A percentile compares a stretch with the other conserved stretches of the same genome.
Conservation (phyloP, 2,329 filamentous ascomycete genomes). For the Cryoendolithus antarcticus region DNA sequence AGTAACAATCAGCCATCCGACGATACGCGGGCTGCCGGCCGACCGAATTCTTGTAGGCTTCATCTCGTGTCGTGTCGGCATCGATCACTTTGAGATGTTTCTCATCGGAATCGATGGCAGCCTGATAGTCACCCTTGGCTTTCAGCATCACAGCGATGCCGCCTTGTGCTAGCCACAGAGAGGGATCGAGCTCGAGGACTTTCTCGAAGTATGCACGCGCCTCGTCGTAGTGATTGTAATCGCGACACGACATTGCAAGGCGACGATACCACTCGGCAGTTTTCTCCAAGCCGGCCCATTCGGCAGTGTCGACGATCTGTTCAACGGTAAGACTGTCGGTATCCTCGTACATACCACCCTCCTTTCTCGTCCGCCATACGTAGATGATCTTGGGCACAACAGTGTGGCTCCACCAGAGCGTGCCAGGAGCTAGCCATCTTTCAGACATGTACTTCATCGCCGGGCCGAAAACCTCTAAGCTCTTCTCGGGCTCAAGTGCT, state of each 20-base stretch:
- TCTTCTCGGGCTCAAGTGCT: background rate
- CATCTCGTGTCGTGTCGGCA: constrained; percentile 1
- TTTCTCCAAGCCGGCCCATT: constrained; percentile 8
- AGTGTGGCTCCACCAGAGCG: background rate
- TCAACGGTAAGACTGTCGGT: background rate
- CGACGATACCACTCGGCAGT: constrained; percentile 9
- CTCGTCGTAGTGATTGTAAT: constrained; percentile 6
- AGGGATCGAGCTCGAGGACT: constrained; percentile 7
- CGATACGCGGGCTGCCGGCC: background rate
- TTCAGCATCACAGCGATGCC: constrained; percentile 6
- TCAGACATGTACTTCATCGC: background rate
- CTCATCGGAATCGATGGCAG: constrained; percentile 7
- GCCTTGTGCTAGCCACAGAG: constrained; percentile 4
- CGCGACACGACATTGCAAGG: constrained; percentile 8
- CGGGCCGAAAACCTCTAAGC: background rate
- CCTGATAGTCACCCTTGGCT: constrained; percentile 5
- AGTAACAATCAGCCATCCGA: constrained; percentile 1
- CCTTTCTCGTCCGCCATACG: background rate
- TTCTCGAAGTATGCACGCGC: constrained; percentile 9
- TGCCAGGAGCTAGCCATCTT: background rate
- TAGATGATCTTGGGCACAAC: background rate
- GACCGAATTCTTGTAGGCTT: background rate
- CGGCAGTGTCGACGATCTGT: constrained; percentile 6
- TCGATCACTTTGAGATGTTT: background rate
- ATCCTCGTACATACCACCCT: background rate